Conservation (phyloP, 495 filamentous ascomycete genomes). For the Talaromyces trachyspermus region DNA sequence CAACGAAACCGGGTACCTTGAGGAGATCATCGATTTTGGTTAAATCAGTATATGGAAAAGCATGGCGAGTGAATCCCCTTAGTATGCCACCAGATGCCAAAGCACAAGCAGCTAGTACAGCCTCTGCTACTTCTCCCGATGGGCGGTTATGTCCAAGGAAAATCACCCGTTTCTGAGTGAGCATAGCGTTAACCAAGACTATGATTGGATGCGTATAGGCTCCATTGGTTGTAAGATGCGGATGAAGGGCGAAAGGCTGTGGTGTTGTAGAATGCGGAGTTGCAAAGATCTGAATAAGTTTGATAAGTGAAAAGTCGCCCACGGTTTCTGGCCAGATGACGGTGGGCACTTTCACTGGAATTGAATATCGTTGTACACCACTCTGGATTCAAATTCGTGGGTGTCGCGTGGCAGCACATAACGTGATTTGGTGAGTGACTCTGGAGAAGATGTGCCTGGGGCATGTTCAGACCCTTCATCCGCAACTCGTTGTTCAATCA, state of each 20-base stretch:
- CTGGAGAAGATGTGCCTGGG: constrained; percentile 10
- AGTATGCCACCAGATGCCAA: constrained; percentile 93
- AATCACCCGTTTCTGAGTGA: constrained; percentile 94
- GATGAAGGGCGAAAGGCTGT: constrained; percentile 80
- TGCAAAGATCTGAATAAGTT: constrained; percentile 90
- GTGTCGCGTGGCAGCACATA: constrained; percentile 83
- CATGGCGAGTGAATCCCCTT: constrained; percentile 90
- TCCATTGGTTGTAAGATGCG: constrained; percentile 90
- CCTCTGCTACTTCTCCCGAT: constrained; percentile 90
- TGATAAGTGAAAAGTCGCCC: constrained; percentile 94
- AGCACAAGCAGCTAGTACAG: constrained; percentile 87
- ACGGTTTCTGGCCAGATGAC: constrained; percentile 93
- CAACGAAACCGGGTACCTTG: constrained; percentile 94
- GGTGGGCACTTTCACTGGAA: constrained; percentile 91
- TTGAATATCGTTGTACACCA: constrained; percentile 90
- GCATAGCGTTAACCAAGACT: constrained; percentile 52
- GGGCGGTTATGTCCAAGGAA: constrained; percentile 93
- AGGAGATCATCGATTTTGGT: constrained; percentile 96
- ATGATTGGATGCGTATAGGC: constrained; percentile 51
- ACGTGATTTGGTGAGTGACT: constrained; percentile 26
- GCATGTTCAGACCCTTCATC: constrained; percentile 29
- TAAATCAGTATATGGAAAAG: constrained; percentile 96
- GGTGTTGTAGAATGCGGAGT: constrained; percentile 69
- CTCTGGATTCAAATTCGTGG: constrained; percentile 91
- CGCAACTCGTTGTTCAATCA: constrained; percentile 64